These are phyloP conservation scores for Hypoxylon lenormandii DNA, from an alignment of 495 filamentous ascomycete genomes.

Conservation along the genomic window DNA sequence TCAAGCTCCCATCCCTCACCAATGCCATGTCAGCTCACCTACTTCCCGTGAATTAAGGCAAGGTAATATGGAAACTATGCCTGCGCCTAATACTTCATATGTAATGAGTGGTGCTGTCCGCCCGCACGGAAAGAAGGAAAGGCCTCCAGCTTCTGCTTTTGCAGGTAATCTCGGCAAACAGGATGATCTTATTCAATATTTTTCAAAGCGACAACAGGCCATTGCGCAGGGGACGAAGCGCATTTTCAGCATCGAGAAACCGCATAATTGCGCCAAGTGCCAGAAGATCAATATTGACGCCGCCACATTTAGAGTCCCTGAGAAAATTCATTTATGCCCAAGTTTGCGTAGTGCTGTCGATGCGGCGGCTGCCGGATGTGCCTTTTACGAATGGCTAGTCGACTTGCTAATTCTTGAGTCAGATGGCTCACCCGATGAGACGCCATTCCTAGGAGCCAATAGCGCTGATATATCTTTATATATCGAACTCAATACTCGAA, in stretches of 20 bases:
- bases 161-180: background rate
- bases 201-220: background rate
- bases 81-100: too few relatives aligned
- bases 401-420: background rate
- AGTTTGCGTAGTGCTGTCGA: background rate
- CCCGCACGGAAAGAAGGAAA: background rate
- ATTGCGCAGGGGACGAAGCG: background rate
- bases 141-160: background rate
- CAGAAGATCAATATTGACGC: background rate
- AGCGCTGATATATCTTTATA: background rate
- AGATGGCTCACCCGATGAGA: background rate
- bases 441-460: background rate
- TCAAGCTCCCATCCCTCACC: too few relatives aligned
- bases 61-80: too few relatives aligned
- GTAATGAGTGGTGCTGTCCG: background rate
- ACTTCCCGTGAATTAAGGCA: too few relatives aligned
- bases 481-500: background rate
- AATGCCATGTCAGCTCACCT: too few relatives aligned
- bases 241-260: background rate
- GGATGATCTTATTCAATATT: background rate
- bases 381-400: background rate
- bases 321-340: background rate
- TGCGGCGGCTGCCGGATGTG: background rate
- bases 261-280: background rate
- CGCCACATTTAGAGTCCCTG: background rate